These are phyloP conservation scores for Murraya paniculata DNA, from an alignment of 345 rosid genomes.

Conservation along the genomic window DNA sequence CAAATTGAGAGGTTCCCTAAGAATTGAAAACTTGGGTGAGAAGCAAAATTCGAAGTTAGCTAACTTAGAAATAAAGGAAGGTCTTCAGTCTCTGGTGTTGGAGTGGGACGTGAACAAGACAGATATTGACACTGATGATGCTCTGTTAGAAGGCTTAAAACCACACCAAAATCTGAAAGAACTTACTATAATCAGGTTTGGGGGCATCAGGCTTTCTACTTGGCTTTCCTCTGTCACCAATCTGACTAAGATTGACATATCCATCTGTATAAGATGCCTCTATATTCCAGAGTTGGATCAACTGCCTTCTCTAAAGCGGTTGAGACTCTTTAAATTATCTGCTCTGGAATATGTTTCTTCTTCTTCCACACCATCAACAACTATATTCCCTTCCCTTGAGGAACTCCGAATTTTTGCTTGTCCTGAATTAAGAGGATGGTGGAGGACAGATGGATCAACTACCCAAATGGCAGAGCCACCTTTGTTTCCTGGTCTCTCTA, in stretches of 20 bases:
- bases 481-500: conserved; percentile 7
- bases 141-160: background rate
- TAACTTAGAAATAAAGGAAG: conserved; percentile 10
- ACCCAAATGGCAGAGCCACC: background rate
- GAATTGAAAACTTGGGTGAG: background rate
- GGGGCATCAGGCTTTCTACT: background rate
- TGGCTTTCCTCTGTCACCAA: conserved; percentile 1
- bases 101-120: background rate
- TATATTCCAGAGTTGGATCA: background rate
- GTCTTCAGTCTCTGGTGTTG: background rate
- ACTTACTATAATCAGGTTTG: background rate
- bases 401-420: background rate
- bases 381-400: conserved; percentile 14
- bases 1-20: conserved; percentile 13
- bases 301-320: background rate
- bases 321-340: background rate
- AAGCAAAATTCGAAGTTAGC: background rate
- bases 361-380: background rate
- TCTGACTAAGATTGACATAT: background rate
- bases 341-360: background rate
- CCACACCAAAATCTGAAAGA: background rate
- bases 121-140: background rate
- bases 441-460: background rate
- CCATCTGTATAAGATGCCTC: background rate
- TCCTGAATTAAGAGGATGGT: conserved; percentile 7